Conservation (phyloP, 768 basidiomycete species). For the Serendipita vermifera region DNA sequence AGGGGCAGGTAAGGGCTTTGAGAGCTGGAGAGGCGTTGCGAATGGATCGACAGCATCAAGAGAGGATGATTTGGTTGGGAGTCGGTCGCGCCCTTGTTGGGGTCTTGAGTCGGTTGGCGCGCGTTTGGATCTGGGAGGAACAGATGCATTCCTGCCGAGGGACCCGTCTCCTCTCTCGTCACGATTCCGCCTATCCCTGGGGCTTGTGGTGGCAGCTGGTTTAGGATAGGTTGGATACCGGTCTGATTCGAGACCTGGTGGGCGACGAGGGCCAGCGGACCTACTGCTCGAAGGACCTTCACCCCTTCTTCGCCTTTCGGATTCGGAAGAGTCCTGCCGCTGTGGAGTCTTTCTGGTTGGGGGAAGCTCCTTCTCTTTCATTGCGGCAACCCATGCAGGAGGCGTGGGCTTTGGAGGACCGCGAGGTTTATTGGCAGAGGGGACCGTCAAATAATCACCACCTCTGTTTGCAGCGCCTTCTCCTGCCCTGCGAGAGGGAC, state of each 20-base stretch:
- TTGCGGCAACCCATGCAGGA: not conserved
- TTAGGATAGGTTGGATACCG: not conserved
- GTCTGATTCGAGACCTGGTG: not conserved
- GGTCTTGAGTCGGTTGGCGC: not conserved
- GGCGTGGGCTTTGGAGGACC: not conserved
- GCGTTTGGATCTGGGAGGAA: not conserved
- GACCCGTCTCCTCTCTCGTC: not conserved
- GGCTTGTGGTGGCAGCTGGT: not conserved
- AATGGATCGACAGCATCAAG: not conserved
- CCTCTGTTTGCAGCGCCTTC: not conserved
- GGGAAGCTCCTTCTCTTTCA: not conserved
- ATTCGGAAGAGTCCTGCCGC: not conserved
- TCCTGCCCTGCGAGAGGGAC: not conserved
- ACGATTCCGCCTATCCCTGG: not conserved
- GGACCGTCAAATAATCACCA: not conserved
- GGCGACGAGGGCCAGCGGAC: not conserved
- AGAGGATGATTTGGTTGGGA: not conserved
- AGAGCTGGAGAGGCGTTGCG: not conserved
- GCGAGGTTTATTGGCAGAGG: not conserved
- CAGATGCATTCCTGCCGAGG: constrained; percentile 1
- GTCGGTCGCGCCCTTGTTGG: not conserved
- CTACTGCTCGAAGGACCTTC: not conserved
- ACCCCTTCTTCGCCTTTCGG: not conserved
- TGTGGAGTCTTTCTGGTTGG: not conserved
- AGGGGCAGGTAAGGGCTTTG: not conserved